Base-by-base conservation (phyloP, 306 rosid genomes). In the Echinosophora koreensis region DNA sequence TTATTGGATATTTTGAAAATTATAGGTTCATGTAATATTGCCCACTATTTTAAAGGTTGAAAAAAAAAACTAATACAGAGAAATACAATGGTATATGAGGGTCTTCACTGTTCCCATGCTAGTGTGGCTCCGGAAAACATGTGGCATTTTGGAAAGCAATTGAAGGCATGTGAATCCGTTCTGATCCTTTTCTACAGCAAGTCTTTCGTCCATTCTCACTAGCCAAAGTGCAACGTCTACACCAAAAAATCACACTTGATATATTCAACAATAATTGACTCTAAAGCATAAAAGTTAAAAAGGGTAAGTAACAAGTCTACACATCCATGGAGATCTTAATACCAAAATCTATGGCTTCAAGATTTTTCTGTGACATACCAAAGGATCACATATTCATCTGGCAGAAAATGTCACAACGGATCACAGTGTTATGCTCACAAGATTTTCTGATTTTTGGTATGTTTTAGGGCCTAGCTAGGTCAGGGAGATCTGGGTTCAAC, bases 201-300 rank as follows among this genome's bases (percentile, higher is more conserved):
- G 69, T 55, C 2, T 8, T 1, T 0, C 0, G 8, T 80, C 41
- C 41, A 8, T 14, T 7, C 15, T 65, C 15, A 18, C 14, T 14
- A 80, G 11, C 84, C 84, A 80, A 42, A 72, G 18, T 18, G 79
- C 84, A 15, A 64, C 74, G 2, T 80, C 84, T 80, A 46, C 61
- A 13, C 3, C 17, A 67, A 22, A 44, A 11, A 35, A 6, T 35
- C 4, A 35, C 39, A 35, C 6, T 35, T 35, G 4, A 35, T 35
- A 35, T 35, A 35, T 35, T 35, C 42, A 30, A 28, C 32, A 1
- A 61, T 27, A 1, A 51, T 51, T 51, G 22, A 5, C 9, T 51
- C 8, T 16, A 11, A 15, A n/a, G 12, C 30, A 55, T 17, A 2
- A 8, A 55, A 2, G 2, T 0, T 5, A 15, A 6, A 6, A 8